Percentiles rank a stretch among this genome's conserved stretches.
phyloP scores from a whole-genome alignment of 2,329 filamentous ascomycete genomes.

The Diaporthe vaccinii region DNA sequence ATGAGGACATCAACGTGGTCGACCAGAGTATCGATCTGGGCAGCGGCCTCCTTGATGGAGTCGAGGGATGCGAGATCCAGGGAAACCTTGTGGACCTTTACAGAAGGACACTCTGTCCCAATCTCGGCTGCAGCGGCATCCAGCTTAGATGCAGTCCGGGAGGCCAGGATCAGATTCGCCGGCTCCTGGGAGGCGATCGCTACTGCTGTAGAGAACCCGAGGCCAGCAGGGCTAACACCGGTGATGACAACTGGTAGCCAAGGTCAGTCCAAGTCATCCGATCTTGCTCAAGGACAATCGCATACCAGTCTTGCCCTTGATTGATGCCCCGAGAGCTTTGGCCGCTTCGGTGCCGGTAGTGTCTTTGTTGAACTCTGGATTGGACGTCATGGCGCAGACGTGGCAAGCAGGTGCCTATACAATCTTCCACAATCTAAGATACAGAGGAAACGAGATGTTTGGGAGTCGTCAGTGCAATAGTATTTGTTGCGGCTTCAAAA shows the following conservation, averaged over 20 bases:
- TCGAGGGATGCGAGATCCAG: constrained; percentile 55
- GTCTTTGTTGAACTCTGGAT: constrained; percentile 50
- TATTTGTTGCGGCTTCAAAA: neutral
- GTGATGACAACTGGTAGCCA: constrained; percentile 54
- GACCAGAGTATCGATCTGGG: constrained; percentile 49
- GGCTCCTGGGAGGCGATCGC: constrained; percentile 61
- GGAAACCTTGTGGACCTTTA: constrained; percentile 52
- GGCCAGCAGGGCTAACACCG: constrained; percentile 57
- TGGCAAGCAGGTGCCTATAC: neutral
- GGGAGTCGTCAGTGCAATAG: neutral
- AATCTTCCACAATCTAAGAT: neutral
- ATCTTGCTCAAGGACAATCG: neutral
- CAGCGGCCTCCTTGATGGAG: constrained; percentile 54
- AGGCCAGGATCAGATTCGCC: constrained; percentile 57
- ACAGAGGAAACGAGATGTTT: neutral
- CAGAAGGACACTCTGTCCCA: constrained; percentile 49
- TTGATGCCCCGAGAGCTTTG: constrained; percentile 45
- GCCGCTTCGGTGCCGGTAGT: constrained; percentile 54
- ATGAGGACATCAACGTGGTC: constrained; percentile 50
- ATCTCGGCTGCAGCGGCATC: constrained; percentile 56
- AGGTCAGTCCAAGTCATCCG: neutral
- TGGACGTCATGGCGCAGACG: constrained; percentile 48
- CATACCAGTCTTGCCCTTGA: constrained; percentile 50
- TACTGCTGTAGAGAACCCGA: constrained; percentile 56
- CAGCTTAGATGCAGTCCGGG: constrained; percentile 59